These are phyloP conservation scores for Pistacia vera DNA, from an alignment of 345 rosid species.

Conservation along the genomic window DNA sequence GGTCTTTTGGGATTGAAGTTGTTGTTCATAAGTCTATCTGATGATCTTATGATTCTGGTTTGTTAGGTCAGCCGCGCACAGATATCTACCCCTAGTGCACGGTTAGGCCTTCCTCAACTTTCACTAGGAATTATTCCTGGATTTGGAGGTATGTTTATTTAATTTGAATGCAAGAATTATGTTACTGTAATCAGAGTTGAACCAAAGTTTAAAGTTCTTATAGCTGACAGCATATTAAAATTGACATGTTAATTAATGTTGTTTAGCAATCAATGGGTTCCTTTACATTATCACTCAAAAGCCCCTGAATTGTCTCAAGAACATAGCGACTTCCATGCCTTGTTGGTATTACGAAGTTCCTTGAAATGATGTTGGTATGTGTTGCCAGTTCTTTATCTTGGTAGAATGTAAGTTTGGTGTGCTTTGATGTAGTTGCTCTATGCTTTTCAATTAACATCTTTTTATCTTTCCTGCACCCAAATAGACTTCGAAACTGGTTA, in stretches of 20 bases:
- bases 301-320: slow-evolving; percentile 55
- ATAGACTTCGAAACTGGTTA: slow-evolving; percentile 83
- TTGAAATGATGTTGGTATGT: slow-evolving; percentile 97
- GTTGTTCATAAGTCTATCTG: neutral
- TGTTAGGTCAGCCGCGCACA: slow-evolving; percentile 86
- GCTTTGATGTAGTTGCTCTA: slow-evolving; percentile 1
- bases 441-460: neutral
- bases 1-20: neutral
- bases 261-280: neutral
- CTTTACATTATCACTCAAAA: slow-evolving; percentile 9
- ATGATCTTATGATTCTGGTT: slow-evolving; percentile 16
- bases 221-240: neutral
- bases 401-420: slow-evolving; percentile 17
- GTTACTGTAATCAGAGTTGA: neutral
- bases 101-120: slow-evolving; percentile 89
- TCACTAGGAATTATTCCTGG: slow-evolving; percentile 95
- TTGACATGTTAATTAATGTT: neutral
- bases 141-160: slow-evolving; percentile 73
- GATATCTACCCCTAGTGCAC: slow-evolving; percentile 74
- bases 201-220: neutral
- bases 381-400: slow-evolving; percentile 16
- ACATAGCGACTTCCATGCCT: slow-evolving; percentile 99
- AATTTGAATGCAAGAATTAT: neutral
- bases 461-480: neutral
- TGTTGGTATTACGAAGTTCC: slow-evolving; percentile 88